Evolutionary conservation across 495 filamentous ascomycete species (phyloP).

Genomic region (Darksidea phi): DNA sequence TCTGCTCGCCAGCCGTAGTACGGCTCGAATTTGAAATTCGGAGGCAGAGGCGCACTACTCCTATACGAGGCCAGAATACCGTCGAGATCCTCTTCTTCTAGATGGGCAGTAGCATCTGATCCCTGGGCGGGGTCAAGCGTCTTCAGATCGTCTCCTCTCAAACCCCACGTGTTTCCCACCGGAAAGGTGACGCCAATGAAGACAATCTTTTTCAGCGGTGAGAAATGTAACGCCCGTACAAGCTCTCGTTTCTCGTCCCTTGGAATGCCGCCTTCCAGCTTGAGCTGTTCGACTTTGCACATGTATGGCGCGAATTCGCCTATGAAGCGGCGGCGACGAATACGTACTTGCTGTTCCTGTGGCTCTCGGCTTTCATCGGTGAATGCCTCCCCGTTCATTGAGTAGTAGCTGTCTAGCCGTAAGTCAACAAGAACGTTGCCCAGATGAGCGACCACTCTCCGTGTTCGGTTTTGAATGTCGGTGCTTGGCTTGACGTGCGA

Average conservation of each 20-base stretch:
- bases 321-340: slow-evolving; percentile 39
- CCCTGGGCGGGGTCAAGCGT: slow-evolving; percentile 3
- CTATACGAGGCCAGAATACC: slow-evolving; percentile 11
- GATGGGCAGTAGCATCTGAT: slow-evolving; percentile 2
- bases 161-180: slow-evolving; percentile 43
- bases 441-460: slow-evolving; percentile 35
- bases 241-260: slow-evolving; percentile 43
- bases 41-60: not conserved
- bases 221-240: slow-evolving; percentile 39
- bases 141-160: slow-evolving; percentile 25
- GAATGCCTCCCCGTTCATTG: slow-evolving; percentile 26
- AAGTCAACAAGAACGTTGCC: slow-evolving; percentile 36
- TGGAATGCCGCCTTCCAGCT: slow-evolving; percentile 43
- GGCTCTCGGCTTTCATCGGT: slow-evolving; percentile 22
- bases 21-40: slow-evolving; percentile 32
- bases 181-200: slow-evolving; percentile 38
- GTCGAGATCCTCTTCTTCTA: slow-evolving; percentile 36
- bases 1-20: slow-evolving; percentile 37
- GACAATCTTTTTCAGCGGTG: slow-evolving; percentile 39
- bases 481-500: slow-evolving; percentile 4
- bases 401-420: slow-evolving; percentile 37
- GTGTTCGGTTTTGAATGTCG: slow-evolving; percentile 18
- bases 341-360: slow-evolving; percentile 5
- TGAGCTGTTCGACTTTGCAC: slow-evolving; percentile 39
- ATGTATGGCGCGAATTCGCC: slow-evolving; percentile 39